Percentiles rank a stretch among this genome's conserved stretches.
Conservation (phyloP, 306 rosid genomes). For the Fagus crenata region DNA sequence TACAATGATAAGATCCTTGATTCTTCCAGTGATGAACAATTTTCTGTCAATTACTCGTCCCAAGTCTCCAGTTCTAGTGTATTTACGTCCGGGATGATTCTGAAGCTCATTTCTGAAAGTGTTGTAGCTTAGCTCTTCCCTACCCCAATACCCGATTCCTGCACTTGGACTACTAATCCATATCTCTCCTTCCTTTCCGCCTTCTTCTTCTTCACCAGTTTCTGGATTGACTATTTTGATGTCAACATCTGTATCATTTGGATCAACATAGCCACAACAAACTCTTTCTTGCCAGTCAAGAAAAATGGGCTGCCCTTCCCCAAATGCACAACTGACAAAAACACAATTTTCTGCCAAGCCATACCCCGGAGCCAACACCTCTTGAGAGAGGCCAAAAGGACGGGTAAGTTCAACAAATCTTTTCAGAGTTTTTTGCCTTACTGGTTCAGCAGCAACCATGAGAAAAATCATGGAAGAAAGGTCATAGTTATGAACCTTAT, state of each 20-base stretch:
- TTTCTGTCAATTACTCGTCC: constrained; percentile 67
- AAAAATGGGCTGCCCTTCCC: constrained; percentile 64
- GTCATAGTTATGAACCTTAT: constrained; percentile 45
- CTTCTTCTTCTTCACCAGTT: constrained; percentile 55
- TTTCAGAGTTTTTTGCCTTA: constrained; percentile 76
- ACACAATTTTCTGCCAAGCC: constrained; percentile 97
- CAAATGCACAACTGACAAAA: constrained; percentile 86
- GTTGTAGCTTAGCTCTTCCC: constrained; percentile 61
- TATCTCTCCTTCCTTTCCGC: constrained; percentile 81
- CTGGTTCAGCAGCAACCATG: constrained; percentile 96
- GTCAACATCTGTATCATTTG: constrained; percentile 56
- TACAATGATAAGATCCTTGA: constrained; percentile 93
- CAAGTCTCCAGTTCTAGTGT: constrained; percentile 88
- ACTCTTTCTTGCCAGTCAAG: constrained; percentile 92
- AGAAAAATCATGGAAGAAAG: constrained; percentile 76
- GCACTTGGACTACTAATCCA: constrained; percentile 95
- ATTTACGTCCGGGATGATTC: constrained; percentile 52
- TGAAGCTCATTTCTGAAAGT: constrained; percentile 69
- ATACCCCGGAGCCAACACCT: constrained; percentile 88
- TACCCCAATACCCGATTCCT: constrained; percentile 87
- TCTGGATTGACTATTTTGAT: constrained; percentile 75
- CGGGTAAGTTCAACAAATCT: constrained; percentile 69
- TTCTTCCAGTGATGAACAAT: constrained; percentile 88
- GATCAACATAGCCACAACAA: constrained; percentile 75
- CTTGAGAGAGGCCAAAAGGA: constrained; percentile 67